Evolutionary conservation across 2,329 filamentous ascomycete genomes (phyloP), one percentile per base, ranked within the genome.

Genomic region (Diaporthe citriasiana): DNA sequence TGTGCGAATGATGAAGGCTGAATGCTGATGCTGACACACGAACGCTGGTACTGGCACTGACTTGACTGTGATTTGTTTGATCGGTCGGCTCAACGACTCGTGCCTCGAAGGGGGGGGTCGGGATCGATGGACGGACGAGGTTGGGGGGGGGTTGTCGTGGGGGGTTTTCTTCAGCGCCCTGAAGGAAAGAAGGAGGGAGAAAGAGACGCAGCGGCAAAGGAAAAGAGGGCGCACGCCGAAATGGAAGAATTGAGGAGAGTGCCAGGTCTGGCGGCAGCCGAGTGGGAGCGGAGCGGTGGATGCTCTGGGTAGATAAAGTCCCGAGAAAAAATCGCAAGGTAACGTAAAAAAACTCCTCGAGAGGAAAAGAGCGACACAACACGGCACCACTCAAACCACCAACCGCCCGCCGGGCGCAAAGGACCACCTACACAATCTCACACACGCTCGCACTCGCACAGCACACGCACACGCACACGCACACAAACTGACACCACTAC

Each of bases 281-380:
- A 71, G 70, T 53, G 70, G 70, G 55, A 71, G 69, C 69, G 56
- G 70, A 71, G 70, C 70, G 70, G 70, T 71, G 70, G 70, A 71
- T 71, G 70, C 70, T 71, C 70, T 42, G 56, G 45, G 56, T 71
- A 63, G 70, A 63, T 71, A 71, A 71, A 71, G 70, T 71, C 70
- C 70, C 70, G 70, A 56, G 66, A 69, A 70, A 70, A 73, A 73
- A 73, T 73, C 65, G 51, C 53, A 73, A 71, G 53, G 65, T 71
- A 71, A 56, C 51, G 38, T 50, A 60, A 69, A 73, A 68, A 65
- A 66, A 66, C 27, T 53, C 38, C 60, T 73, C 50, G 71, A 73
- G 57, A 53, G 71, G 71, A 69, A 70, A 73, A 53, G 71, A 73
- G 71, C 51, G 45, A 56, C 70, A 51, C 57, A 27, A 47, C 35